phyloP scores from a whole-genome alignment of 106 monocot species.

The Acorus calamus region DNA sequence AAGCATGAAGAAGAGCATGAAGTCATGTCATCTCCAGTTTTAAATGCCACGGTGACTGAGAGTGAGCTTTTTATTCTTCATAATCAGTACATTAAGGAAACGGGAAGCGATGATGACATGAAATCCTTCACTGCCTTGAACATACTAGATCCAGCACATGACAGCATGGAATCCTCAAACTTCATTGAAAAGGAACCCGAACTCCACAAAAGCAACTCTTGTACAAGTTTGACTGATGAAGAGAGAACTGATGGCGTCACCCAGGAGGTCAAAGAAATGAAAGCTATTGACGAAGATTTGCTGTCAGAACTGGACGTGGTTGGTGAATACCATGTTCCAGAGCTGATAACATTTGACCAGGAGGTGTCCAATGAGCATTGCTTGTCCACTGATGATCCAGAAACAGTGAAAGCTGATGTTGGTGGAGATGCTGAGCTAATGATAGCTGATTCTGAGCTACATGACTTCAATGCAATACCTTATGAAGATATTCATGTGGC shows the following conservation, averaged over 20 bases:
- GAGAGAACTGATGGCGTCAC: conserved; percentile 21
- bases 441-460: conserved; percentile 44
- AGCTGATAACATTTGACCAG: conserved; percentile 13
- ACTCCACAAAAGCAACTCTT: conserved; percentile 1
- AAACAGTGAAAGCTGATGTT: conserved; percentile 4
- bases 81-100: conserved; percentile 4
- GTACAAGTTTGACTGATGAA: conserved; percentile 6
- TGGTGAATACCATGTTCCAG: conserved; percentile 35
- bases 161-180: conserved; percentile 6
- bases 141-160: conserved; percentile 3
- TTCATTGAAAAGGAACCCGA: conserved; percentile 5
- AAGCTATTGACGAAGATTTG: conserved; percentile 33
- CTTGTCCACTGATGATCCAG: conserved; percentile 2
- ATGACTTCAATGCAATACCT: conserved; percentile 33
- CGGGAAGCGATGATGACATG: neutral
- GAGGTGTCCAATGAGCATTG: neutral
- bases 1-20: conserved; percentile 20
- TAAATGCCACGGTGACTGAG: conserved; percentile 10
- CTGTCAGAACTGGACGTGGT: conserved; percentile 56
- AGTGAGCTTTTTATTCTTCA: conserved; percentile 6
- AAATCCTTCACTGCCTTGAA: neutral
- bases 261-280: conserved; percentile 17
- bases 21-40: neutral
- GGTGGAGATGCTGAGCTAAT: conserved; percentile 39
- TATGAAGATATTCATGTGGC: conserved; percentile 34